Base-by-base conservation (phyloP, 176 grass and related monocot species). In the Raddia distichophylla region DNA sequence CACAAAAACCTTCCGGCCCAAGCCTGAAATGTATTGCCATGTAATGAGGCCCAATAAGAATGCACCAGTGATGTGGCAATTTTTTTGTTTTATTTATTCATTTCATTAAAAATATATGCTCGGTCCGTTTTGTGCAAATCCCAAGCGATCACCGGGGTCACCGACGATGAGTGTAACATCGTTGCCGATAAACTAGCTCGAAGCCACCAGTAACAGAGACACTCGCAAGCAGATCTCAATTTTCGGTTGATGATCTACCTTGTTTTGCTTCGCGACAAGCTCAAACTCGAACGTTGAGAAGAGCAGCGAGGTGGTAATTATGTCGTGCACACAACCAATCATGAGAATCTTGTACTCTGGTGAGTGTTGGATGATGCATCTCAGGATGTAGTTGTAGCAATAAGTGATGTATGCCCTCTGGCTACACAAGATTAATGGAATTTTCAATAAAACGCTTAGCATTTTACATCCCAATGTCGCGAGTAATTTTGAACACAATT, bases 191-290 rank as follows among this genome's bases (percentile, higher is more conserved):
- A 52, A 8, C 60, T 59, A 73, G 69, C 34, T 79, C 1, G 34
- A 75, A 80, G 80, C 80, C 74, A 48, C 7, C 54, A 60, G 71
- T 54, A 79, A 56, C 22, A 5, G 15, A 66, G 51, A 74, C 62
- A 47, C 58, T 42, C 59, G 13, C 8, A 64, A 50, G 19, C 40
- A 73, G 83, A 90, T 90, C 78, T 89, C 59, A 3, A 67, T 37
- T 32, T 13, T 27, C 10, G 12, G 45, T 34, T n/a, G 67, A 43
- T 71, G 74, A 80, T 10, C 27, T 43, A 88, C 96, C 92, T 99
- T 99, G 79, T 93, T 93, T 84, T 99, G 96, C 84, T 99, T 93
- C 0, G 96, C 96, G 80, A 99, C 93, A 63, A 99, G 96, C 96
- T 93, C 95, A 3, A 93, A 99, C 78, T 99, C 96, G 84, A 99